These are phyloP conservation scores for Colletotrichum truncatum DNA, from an alignment of 2,329 filamentous ascomycete species.

Conservation along the genomic window DNA sequence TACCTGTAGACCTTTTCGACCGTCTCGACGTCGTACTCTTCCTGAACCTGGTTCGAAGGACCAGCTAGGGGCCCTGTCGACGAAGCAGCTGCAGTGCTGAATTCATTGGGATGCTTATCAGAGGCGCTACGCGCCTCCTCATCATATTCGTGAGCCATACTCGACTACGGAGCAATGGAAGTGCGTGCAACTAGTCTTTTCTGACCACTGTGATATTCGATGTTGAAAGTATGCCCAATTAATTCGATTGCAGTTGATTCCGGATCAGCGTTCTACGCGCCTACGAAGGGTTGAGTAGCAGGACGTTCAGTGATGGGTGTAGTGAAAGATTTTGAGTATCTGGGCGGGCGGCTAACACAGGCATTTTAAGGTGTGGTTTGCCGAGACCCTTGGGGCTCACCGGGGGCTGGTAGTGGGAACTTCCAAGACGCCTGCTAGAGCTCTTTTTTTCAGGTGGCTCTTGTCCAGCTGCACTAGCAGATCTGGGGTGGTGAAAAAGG, in stretches of 20 bases:
- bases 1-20: constrained; percentile 64
- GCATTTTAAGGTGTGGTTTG: constrained; percentile 8
- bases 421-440: background rate
- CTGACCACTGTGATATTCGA: constrained; percentile 35
- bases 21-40: constrained; percentile 58
- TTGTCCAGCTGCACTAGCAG: constrained; percentile 16
- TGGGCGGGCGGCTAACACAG: constrained; percentile 13
- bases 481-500: constrained; percentile 2
- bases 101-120: constrained; percentile 37
- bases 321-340: background rate
- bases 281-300: background rate
- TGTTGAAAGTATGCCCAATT: background rate
- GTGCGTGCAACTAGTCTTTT: constrained; percentile 59
- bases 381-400: constrained; percentile 4
- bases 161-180: constrained; percentile 61
- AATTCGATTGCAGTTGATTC: background rate
- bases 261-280: background rate
- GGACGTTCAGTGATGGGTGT: background rate
- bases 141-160: constrained; percentile 51
- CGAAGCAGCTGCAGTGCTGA: constrained; percentile 11
- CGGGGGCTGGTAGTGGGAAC: constrained; percentile 19
- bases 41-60: constrained; percentile 29
- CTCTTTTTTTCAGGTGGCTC: background rate
- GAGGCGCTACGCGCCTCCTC: constrained; percentile 42
- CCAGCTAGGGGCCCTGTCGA: constrained; percentile 8